phyloP scores from a whole-genome alignment of 2,329 filamentous ascomycete genomes.

The Hypoxylon sp. region DNA sequence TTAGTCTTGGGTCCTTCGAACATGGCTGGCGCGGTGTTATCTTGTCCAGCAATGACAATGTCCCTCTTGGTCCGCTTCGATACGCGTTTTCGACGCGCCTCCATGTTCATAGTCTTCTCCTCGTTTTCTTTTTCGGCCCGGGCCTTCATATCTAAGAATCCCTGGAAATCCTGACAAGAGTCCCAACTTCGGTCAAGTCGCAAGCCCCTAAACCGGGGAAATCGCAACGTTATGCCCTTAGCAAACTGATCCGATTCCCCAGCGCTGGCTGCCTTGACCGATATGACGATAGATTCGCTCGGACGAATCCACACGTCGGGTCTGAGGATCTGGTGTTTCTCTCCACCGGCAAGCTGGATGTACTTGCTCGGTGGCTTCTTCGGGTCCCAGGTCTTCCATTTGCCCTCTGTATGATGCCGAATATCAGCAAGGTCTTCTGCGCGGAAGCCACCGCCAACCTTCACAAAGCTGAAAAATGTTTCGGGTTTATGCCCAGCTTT shows the following conservation, averaged over 20 bases:
- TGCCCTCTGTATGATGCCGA: conserved; percentile 86
- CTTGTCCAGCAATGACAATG: conserved; percentile 79
- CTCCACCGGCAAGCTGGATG: conserved; percentile 85
- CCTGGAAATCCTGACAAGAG: conserved; percentile 80
- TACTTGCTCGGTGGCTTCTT: conserved; percentile 82
- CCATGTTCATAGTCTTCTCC: conserved; percentile 83
- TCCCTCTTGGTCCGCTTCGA: conserved; percentile 78
- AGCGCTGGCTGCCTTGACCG: conserved; percentile 89
- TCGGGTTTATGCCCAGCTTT: conserved; percentile 72
- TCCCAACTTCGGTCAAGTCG: conserved; percentile 89
- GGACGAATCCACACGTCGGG: conserved; percentile 96
- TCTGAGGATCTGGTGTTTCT: conserved; percentile 77
- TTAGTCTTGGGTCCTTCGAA: conserved; percentile 72
- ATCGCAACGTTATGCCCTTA: conserved; percentile 83
- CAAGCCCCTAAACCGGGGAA: conserved; percentile 88
- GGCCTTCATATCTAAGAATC: conserved; percentile 80
- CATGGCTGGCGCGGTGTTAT: conserved; percentile 57
- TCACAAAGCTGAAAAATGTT: conserved; percentile 95
- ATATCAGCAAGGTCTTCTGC: conserved; percentile 88
- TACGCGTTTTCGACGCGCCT: conserved; percentile 71
- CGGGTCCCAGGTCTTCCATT: conserved; percentile 89
- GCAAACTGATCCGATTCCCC: conserved; percentile 83
- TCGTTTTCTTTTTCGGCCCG: conserved; percentile 78
- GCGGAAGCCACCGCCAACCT: conserved; percentile 94
- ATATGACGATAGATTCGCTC: conserved; percentile 86